Base-by-base conservation (phyloP, 495 filamentous ascomycete genomes). In the Annulohypoxylon maeteangense region DNA sequence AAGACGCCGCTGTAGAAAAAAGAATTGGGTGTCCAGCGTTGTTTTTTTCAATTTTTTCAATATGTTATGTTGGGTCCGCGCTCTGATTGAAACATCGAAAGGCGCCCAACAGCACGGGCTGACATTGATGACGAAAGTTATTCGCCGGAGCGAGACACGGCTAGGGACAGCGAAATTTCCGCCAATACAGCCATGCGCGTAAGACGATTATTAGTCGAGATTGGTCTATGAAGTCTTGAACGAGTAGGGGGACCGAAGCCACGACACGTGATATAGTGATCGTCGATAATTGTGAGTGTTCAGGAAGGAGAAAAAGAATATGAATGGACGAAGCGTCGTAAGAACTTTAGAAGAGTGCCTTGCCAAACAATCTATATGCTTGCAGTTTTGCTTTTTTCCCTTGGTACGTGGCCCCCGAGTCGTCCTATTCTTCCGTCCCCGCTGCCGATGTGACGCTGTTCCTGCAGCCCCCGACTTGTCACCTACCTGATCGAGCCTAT, bases 401-500 rank as follows among this genome's bases (percentile, higher is more conserved):
- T 6, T 27, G 6, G 11, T n/a, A n/a, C n/a, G n/a, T n/a, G n/a
- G n/a, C n/a, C 29, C 25, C 11, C 61, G 36, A 44, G 54, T 63
- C 20, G 63, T 38, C 58, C 53, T 72, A 72, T 62, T 67, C 56
- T 62, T 51, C 62, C 56, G 51, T 54, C 32, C 44, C 70, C 64
- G 48, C 60, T 25, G 38, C 54, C 59, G 38, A 68, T 68, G 70
- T 16, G 18, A 72, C 70, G 54, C 42, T 68, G 48, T 72, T 67
- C 60, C 59, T 72, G 70, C 70, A 72, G 59, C 45, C 47, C 32
- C 64, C 63, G 36, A 31, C 44, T 64, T 44, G 16, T 25, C 7
- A 68, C 70, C 60, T 64, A 65, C 64, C 55, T n/a, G 31, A 72
- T 68, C 60, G 59, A 65, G 70, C 65, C 65, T 72, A 72, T 67